Base-by-base conservation (phyloP, 1,284 basidiomycete genomes). In the Porphyrellus sp. region DNA sequence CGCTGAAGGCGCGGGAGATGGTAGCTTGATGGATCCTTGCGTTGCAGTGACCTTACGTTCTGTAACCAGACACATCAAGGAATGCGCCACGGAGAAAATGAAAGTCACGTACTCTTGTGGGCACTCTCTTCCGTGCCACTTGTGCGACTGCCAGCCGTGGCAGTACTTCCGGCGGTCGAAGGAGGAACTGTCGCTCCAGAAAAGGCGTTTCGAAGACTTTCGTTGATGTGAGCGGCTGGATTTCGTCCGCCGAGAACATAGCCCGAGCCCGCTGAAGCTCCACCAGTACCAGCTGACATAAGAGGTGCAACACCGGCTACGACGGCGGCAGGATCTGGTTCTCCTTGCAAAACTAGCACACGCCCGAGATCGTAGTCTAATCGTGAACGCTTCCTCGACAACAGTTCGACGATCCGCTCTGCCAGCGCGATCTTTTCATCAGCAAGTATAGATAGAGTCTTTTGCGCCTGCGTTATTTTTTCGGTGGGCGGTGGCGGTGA, bases 381-480 rank as follows among this genome's bases (percentile, higher is more conserved):
- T 25, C 81, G 73, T 18, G 80, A 75, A 39, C 77, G 73, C 18
- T 81, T 80, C 42, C 80, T 71, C 40, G 71, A 71, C 24, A 85
- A 69, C 28, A 85, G 69, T 28, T 73, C 72, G 13, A 82, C 74
- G 27, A 86, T 72, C 23, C 77, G 75, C 54, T 81, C 71, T 0
- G 83, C 77, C 18, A 86, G 69, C 8, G 56, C 67, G 4, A 79
- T 69, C 68, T 86, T 86, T 66, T 85, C 82, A 9, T 72, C 71
- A 0, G 78, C 68, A 4, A 85, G 74, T 13, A 21, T 43, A 8
- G 56, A 65, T 55, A 59, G 59, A 46, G 56, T 74, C 69, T 59
- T 72, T 68, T 62, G 63, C 34, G 62, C 52, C 46, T 61, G 52
- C 42, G 69, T 68, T 51, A 72, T 56, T 54, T 68, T 70, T 25